Evolutionary conservation across 306 rosid species (phyloP).

Genomic region (Pyrus communis): DNA sequence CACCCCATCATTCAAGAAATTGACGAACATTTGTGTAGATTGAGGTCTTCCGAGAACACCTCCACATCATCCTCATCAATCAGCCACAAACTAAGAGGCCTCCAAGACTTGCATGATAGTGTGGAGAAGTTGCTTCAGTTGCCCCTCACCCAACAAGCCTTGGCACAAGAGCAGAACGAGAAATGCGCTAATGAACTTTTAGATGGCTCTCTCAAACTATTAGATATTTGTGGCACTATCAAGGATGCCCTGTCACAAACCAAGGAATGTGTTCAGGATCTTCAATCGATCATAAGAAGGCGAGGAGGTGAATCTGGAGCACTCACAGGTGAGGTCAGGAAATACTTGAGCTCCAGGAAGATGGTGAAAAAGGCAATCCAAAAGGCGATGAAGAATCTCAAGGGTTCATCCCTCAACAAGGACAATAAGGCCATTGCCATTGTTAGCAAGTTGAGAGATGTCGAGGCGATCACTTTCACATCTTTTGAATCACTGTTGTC

Average conservation of each 20-base stretch:
- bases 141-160: slow-evolving; percentile 10
- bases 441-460: too few relatives aligned
- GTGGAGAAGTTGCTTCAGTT: slow-evolving; percentile 22
- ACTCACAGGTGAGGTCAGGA: neutral
- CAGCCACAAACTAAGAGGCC: slow-evolving; percentile 3
- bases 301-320: neutral
- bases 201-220: too few relatives aligned
- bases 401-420: neutral
- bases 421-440: too few relatives aligned
- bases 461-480: too few relatives aligned
- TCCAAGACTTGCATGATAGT: slow-evolving; percentile 23
- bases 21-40: slow-evolving; percentile 12
- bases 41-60: slow-evolving; percentile 11
- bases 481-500: too few relatives aligned
- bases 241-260: too few relatives aligned
- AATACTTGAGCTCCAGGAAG: neutral
- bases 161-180: neutral
- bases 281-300: neutral
- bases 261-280: too few relatives aligned
- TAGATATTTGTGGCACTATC: too few relatives aligned
- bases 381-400: neutral
- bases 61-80: slow-evolving; percentile 20
- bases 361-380: neutral
- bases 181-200: too few relatives aligned
- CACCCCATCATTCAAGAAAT: slow-evolving; percentile 19